Evolutionary conservation across 176 grass and related monocot genomes (phyloP), one percentile per base, ranked within the genome.

Genomic region (Oryza glumipatula): DNA sequence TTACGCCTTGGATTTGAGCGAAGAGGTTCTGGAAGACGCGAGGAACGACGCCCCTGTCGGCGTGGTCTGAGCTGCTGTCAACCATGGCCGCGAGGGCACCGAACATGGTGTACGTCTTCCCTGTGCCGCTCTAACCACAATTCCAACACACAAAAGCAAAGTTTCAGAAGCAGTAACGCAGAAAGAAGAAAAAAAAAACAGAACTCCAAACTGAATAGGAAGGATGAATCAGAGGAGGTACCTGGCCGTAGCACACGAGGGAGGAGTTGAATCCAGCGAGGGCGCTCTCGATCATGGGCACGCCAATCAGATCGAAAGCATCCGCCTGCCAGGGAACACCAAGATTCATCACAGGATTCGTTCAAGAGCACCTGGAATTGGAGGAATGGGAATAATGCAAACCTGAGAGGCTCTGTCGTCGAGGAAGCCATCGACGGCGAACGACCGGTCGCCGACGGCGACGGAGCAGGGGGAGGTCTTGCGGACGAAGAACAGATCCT

Each of bases 51-150:
- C 96, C 96, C 3, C 58, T 36, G 47, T 90, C 82, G 23, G 80
- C 68, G 11, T 90, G 73, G 67, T 87, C 81, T n/a, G 90, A 82
- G 46, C 38, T 12, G 44, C 54, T 79, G 72, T 88, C 80, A 47
- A 99, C 78, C 93, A 99, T 99, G 78, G 96, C 89, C 39, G 89
- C 89, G 5, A 92, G 91, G 38, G 96, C 82, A 1, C 93, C 96
- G 91, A 93, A 99, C 88, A 99, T 94, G 45, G 96, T 99, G 81
- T 99, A 95, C 1, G 96, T 94, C 92, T 99, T 99, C 22, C 96
- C 96, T 3, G 88, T 99, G 44, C 93, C 93, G 69, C 91, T 96
- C 96, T 99, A 65, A 28, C 14, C 79, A 64, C 33, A 82, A 87
- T 73, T 24, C 13, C 16, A 28, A 24, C 26, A 73, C 21, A 21